Evolutionary conservation across 441 rosid species (phyloP), one percentile per base, ranked within the genome.

Genomic region (Adansonia rubrostipa): DNA sequence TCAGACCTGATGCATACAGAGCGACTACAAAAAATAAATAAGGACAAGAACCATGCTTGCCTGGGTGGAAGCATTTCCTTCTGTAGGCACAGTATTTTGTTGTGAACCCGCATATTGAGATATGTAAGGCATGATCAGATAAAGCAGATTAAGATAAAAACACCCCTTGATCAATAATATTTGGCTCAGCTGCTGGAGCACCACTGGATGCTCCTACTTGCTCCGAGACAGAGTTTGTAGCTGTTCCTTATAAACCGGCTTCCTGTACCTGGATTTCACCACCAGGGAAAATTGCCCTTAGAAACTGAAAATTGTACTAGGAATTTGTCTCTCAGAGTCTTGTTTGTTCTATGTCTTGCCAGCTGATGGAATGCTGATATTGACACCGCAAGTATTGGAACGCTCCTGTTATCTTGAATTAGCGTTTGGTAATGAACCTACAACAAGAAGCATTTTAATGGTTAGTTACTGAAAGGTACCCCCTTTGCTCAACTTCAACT

Each of bases 101-200:
- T 80, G 86, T 64, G 82, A 67, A 51, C 73, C 79, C 17, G 79
- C 28, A 71, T 61, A 85, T 80, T 84, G 89, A 68, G 91, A 79
- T 64, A 90, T 77, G 51, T 83, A 5, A 1, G 96, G 96, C 85
- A 92, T 85, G 77, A 92, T 84, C 86, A 84, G 91, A 11, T 62
- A 86, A 72, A 92, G 92, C 84, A 92, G 68, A 84, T 86, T 85
- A n/a, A 9, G 94, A 92, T 70, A 92, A 80, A 81, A 87, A 84
- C 61, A 87, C 66, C 40, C 92, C 97, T 80, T 92, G 91, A 57
- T 87, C 88, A 19, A 83, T 85, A 71, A 74, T 79, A 33, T 74
- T 83, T 15, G 84, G 56, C 76, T 84, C 90, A 65, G 85, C 71
- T 77, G 81, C 87, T 7, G 71, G 14, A 75, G 77, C 20, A 24